Conservation (phyloP, 345 rosid genomes). For the Heritiera littoralis region DNA sequence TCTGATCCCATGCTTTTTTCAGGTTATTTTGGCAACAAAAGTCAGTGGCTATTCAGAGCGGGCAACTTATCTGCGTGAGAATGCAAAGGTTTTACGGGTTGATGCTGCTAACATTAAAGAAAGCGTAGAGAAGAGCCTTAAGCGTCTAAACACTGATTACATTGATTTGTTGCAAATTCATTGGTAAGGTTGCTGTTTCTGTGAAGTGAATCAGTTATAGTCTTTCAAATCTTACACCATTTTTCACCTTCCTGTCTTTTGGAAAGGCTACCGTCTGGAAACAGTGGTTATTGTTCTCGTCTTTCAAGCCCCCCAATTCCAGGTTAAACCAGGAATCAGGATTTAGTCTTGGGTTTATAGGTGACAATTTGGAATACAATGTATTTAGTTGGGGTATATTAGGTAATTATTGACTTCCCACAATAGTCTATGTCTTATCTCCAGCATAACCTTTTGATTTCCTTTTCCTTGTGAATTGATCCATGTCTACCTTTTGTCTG, state of each 20-base stretch:
- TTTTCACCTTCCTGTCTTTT: background rate
- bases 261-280: background rate
- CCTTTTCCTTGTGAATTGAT: background rate
- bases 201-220: background rate
- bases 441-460: background rate
- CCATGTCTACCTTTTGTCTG: background rate
- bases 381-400: background rate
- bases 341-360: background rate
- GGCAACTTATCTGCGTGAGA: conserved; percentile 56
- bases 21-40: conserved; percentile 94
- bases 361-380: background rate
- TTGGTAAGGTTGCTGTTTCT: conserved; percentile 47
- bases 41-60: conserved; percentile 79
- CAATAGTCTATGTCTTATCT: background rate
- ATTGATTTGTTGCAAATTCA: conserved; percentile 94
- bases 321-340: background rate
- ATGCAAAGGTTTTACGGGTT: conserved; percentile 63
- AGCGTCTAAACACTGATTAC: conserved; percentile 87
- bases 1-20: conserved; percentile 24
- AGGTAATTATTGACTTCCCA: background rate
- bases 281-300: background rate
- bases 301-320: background rate
- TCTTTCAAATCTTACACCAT: too few relatives aligned
- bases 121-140: conserved; percentile 93
- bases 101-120: conserved; percentile 88